A percentile compares a stretch with the other conserved stretches of the same genome.
Evolutionary conservation across 1,284 basidiomycete genomes (phyloP).

Genomic region (Moniliella sp.): DNA sequence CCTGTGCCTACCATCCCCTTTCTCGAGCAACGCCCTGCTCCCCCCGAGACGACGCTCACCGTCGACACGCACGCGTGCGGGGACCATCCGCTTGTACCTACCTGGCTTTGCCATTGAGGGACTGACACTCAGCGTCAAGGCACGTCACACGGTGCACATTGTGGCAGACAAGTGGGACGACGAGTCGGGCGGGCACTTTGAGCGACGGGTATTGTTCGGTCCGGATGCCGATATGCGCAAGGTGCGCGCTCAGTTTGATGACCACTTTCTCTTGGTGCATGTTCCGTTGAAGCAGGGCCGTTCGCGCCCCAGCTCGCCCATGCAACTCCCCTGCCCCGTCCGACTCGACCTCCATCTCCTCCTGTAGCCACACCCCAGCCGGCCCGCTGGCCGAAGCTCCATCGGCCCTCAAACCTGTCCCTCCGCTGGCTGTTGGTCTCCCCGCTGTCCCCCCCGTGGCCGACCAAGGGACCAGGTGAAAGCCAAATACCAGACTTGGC

Average conservation of each 20-base stretch:
- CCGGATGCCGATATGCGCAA: slow-evolving; percentile 12
- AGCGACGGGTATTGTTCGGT: slow-evolving; percentile 21
- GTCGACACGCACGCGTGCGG: slow-evolving; percentile 9
- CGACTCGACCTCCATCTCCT: too few species aligned
- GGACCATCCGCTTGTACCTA: slow-evolving; percentile 13
- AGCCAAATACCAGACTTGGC: too few species aligned
- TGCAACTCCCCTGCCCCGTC: too few species aligned
- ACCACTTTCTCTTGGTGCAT: slow-evolving; percentile 7
- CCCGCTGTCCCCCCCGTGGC: too few species aligned
- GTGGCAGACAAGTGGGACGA: slow-evolving; percentile 23
- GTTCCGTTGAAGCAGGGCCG: slow-evolving; percentile 5
- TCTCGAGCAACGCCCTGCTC: slow-evolving; percentile 13
- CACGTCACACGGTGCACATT: slow-evolving; percentile 22
- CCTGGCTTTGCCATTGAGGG: slow-evolving; percentile 22
- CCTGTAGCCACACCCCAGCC: too few species aligned
- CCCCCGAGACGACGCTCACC: slow-evolving; percentile 12
- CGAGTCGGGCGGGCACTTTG: slow-evolving; percentile 17
- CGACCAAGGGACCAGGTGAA: too few species aligned
- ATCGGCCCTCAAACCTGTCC: too few species aligned
- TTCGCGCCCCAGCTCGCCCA: slow-evolving; percentile 6
- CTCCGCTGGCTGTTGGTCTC: too few species aligned
- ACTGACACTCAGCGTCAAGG: slow-evolving; percentile 24
- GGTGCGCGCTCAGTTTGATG: slow-evolving; percentile 18
- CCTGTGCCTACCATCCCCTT: slow-evolving; percentile 13
- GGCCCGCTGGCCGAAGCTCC: too few species aligned